Conservation (phyloP, 495 filamentous ascomycete genomes). For the Xylaria curta region DNA sequence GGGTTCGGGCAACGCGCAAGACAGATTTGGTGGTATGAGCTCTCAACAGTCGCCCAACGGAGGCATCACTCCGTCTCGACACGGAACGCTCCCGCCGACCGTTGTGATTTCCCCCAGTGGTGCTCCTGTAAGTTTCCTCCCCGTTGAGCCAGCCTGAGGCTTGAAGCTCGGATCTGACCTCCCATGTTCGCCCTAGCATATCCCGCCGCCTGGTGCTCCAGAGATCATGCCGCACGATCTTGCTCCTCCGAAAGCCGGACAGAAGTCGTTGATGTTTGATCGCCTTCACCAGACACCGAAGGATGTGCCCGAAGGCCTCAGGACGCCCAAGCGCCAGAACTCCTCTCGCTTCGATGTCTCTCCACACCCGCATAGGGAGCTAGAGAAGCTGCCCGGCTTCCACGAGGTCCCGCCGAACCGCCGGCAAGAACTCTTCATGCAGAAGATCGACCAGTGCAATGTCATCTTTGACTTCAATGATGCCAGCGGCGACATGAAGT, state of each 20-base stretch:
- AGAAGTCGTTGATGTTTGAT: slow-evolving; percentile 89
- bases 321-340: slow-evolving; percentile 94
- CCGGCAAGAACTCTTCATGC: slow-evolving; percentile 98
- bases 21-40: slow-evolving; percentile 49
- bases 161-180: slow-evolving; percentile 21
- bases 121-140: slow-evolving; percentile 73
- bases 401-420: slow-evolving; percentile 96
- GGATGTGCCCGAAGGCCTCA: slow-evolving; percentile 91
- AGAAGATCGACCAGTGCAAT: slow-evolving; percentile 99
- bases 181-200: slow-evolving; percentile 64
- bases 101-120: slow-evolving; percentile 95
- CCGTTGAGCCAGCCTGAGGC: background rate
- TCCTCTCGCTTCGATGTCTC: slow-evolving; percentile 98
- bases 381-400: slow-evolving; percentile 98
- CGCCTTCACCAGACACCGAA: slow-evolving; percentile 92
- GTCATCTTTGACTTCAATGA: slow-evolving; percentile 99
- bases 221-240: slow-evolving; percentile 99
- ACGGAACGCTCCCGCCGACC: slow-evolving; percentile 78
- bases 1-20: slow-evolving; percentile 42
- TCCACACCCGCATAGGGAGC: slow-evolving; percentile 89
- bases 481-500: slow-evolving; percentile 97
- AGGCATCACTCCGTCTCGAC: slow-evolving; percentile 71
- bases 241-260: slow-evolving; percentile 84
- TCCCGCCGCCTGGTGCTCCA: slow-evolving; percentile 88
- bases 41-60: slow-evolving; percentile 58